Conservation (phyloP, 768 basidiomycete species). For the Leccinum variicolor region DNA sequence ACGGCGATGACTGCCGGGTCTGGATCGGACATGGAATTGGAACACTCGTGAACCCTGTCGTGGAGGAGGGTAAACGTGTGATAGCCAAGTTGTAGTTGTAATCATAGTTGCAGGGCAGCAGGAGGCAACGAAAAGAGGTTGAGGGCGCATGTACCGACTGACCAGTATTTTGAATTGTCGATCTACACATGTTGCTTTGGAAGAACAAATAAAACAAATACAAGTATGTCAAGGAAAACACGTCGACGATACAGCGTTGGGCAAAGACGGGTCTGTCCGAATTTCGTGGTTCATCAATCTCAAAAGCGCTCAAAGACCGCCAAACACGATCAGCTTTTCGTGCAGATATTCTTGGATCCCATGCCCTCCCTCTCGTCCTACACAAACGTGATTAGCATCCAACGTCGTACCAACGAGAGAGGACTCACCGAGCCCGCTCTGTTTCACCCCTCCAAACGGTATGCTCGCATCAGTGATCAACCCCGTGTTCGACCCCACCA, state of each 20-base stretch:
- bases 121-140: neutral
- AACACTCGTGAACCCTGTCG: slow-evolving; percentile 73
- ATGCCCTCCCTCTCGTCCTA: slow-evolving; percentile 82
- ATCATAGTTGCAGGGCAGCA: neutral
- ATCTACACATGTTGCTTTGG: neutral
- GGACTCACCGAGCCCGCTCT: slow-evolving; percentile 67
- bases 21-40: slow-evolving; percentile 75
- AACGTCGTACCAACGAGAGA: neutral
- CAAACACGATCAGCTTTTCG: slow-evolving; percentile 77
- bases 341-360: slow-evolving; percentile 91
- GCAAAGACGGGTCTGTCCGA: neutral
- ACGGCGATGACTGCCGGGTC: slow-evolving; percentile 68
- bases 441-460: slow-evolving; percentile 90
- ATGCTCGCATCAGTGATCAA: slow-evolving; percentile 73
- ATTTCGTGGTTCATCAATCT: neutral
- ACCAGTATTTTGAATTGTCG: neutral
- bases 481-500: slow-evolving; percentile 84
- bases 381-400: neutral
- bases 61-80: slow-evolving; percentile 52
- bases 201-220: neutral
- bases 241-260: neutral
- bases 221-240: neutral
- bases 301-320: slow-evolving; percentile 47
- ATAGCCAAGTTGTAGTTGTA: slow-evolving; percentile 35
- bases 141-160: neutral